phyloP scores from a whole-genome alignment of 2,329 filamentous ascomycete species.

The Fusarium setosum region DNA sequence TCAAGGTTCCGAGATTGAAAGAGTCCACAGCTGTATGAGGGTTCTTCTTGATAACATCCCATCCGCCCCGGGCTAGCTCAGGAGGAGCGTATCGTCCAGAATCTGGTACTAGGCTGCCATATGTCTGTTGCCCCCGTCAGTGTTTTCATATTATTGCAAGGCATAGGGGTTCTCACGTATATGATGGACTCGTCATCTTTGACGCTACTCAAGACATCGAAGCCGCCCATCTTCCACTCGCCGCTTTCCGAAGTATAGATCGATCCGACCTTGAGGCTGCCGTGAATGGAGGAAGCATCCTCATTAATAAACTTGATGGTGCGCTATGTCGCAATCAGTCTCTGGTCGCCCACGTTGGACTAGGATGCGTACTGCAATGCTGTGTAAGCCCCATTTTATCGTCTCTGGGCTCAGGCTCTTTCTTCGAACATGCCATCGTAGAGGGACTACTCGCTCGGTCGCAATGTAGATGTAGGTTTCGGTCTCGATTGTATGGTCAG shows the following conservation, averaged over 20 bases:
- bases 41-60: conserved; percentile 88
- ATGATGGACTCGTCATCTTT: conserved; percentile 96
- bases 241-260: conserved; percentile 96
- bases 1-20: conserved; percentile 84
- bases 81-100: conserved; percentile 86
- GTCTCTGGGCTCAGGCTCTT: conserved; percentile 92
- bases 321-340: conserved; percentile 64
- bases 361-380: conserved; percentile 73
- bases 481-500: conserved; percentile 67
- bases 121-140: conserved; percentile 67
- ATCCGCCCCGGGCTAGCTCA: conserved; percentile 87
- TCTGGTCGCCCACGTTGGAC: background rate
- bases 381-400: conserved; percentile 94
- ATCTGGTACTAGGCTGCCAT: conserved; percentile 88
- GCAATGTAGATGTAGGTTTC: conserved; percentile 97
- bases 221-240: conserved; percentile 96
- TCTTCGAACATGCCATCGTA: conserved; percentile 90
- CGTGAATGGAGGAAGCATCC: conserved; percentile 92
- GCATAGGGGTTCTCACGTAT: conserved; percentile 65
- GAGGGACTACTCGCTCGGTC: conserved; percentile 87
- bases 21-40: conserved; percentile 87
- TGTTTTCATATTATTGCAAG: background rate
- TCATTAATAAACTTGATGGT: conserved; percentile 97
- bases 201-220: conserved; percentile 92
- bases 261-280: conserved; percentile 84